Percentiles rank a stretch among this genome's conserved stretches.
Conservation (phyloP, 2,329 filamentous ascomycete species). For the Trichoderma atroviride region DNA sequence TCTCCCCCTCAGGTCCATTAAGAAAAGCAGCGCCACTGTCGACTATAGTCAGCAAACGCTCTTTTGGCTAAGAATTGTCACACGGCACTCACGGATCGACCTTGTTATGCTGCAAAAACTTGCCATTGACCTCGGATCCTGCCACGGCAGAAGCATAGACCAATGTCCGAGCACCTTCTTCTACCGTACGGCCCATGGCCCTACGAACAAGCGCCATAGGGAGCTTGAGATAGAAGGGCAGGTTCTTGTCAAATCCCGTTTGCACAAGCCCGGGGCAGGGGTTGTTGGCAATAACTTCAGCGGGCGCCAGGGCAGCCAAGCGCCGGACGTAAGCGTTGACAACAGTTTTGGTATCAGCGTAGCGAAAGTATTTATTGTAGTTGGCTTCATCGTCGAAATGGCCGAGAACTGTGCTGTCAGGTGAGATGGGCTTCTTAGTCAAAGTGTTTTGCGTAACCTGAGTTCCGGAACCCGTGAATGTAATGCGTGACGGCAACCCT, state of each 20-base stretch:
- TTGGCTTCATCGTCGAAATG: conserved; percentile 16
- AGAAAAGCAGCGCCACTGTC: conserved; percentile 5
- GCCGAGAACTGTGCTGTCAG: background rate
- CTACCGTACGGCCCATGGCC: conserved; percentile 5
- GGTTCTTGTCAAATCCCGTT: conserved; percentile 13
- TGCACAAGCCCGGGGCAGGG: conserved; percentile 10
- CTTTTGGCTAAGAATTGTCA: too few species aligned
- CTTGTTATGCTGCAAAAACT: conserved; percentile 9
- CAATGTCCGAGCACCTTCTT: conserved; percentile 7
- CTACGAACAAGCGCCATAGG: background rate
- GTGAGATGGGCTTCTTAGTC: background rate
- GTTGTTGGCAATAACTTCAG: conserved; percentile 14
- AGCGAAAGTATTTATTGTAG: conserved; percentile 2
- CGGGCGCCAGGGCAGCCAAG: conserved; percentile 10
- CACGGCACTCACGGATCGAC: background rate
- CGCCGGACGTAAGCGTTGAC: conserved; percentile 13
- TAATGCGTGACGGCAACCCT: background rate
- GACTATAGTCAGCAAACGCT: background rate
- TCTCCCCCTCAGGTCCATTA: background rate
- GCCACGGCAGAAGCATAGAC: background rate
- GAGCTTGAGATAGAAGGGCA: conserved; percentile 3
- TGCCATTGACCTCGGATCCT: conserved; percentile 6
- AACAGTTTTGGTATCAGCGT: conserved; percentile 11
- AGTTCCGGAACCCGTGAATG: conserved; percentile 11
- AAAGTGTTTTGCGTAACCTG: conserved; percentile 17